These are phyloP conservation scores for Pontederia crassipes DNA, from an alignment of 176 grass and related monocot genomes.

Conservation along the genomic window DNA sequence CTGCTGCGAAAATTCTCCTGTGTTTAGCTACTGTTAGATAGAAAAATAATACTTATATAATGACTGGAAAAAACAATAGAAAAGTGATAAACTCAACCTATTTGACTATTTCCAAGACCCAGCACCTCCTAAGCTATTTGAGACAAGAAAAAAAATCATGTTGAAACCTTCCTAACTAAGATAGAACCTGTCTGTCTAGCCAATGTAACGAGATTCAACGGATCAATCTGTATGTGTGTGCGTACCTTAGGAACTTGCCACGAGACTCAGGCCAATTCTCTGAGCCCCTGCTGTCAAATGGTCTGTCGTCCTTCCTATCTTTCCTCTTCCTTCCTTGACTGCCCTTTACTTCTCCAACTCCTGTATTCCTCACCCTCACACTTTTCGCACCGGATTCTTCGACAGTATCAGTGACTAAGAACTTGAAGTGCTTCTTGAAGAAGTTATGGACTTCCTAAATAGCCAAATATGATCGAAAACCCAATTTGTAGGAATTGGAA, in stretches of 20 bases:
- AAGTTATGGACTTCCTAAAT: conserved; percentile 78
- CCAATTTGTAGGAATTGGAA: background rate
- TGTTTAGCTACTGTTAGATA: too few species aligned
- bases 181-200: too few species aligned
- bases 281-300: conserved; percentile 79
- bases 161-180: too few species aligned
- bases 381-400: conserved; percentile 52
- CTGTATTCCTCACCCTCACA: conserved; percentile 59
- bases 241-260: conserved; percentile 81
- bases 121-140: too few species aligned
- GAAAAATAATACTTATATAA: too few species aligned
- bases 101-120: too few species aligned
- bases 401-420: conserved; percentile 77
- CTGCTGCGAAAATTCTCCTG: too few species aligned
- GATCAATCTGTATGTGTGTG: too few species aligned
- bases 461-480: background rate
- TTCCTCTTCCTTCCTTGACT: conserved; percentile 71
- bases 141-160: too few species aligned
- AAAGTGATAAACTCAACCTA: too few species aligned
- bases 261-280: conserved; percentile 54
- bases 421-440: conserved; percentile 83
- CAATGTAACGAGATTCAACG: too few species aligned
- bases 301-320: conserved; percentile 39
- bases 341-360: conserved; percentile 29
- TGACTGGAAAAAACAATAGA: too few species aligned